These are phyloP conservation scores for Colletotrichum phormii DNA, from an alignment of 2,329 filamentous ascomycete species.

Conservation along the genomic window DNA sequence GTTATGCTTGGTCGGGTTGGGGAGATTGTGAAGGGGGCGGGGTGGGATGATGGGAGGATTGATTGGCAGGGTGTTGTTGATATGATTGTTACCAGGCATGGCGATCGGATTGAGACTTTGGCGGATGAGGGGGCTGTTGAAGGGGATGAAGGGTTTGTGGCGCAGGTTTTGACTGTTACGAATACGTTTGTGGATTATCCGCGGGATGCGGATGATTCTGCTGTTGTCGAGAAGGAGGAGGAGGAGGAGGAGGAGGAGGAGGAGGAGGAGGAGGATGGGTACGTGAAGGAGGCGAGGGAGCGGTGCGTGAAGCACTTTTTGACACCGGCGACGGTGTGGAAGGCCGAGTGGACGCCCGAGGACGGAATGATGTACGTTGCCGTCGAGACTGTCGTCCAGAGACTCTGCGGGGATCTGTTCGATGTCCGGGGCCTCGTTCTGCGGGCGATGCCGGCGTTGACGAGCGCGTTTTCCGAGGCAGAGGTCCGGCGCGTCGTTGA, in stretches of 20 bases:
- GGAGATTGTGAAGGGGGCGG: slow-evolving; percentile 49
- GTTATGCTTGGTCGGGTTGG: slow-evolving; percentile 57
- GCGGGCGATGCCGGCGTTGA: slow-evolving; percentile 15
- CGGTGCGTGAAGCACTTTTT: slow-evolving; percentile 62
- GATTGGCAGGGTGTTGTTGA: slow-evolving; percentile 78
- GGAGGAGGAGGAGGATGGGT: slow-evolving; percentile 46
- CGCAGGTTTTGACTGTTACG: slow-evolving; percentile 52
- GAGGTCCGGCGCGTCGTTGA: background rate
- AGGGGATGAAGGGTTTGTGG: slow-evolving; percentile 45
- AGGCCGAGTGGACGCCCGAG: slow-evolving; percentile 48
- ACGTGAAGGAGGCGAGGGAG: slow-evolving; percentile 51
- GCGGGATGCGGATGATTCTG: slow-evolving; percentile 28
- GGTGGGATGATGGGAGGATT: slow-evolving; percentile 44
- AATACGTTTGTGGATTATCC: slow-evolving; percentile 58
- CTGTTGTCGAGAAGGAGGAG: background rate
- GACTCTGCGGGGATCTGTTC: slow-evolving; percentile 49
- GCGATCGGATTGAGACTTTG: slow-evolving; percentile 58
- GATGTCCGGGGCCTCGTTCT: slow-evolving; percentile 6
- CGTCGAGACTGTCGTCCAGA: slow-evolving; percentile 50
- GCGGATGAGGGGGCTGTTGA: slow-evolving; percentile 36
- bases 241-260: too few relatives aligned
- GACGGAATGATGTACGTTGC: slow-evolving; percentile 60
- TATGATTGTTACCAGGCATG: slow-evolving; percentile 73
- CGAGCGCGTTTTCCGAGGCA: background rate
- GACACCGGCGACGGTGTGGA: slow-evolving; percentile 40